Evolutionary conservation across 2,329 filamentous ascomycete genomes (phyloP).

Genomic region (Pseudocercospora eumusae): DNA sequence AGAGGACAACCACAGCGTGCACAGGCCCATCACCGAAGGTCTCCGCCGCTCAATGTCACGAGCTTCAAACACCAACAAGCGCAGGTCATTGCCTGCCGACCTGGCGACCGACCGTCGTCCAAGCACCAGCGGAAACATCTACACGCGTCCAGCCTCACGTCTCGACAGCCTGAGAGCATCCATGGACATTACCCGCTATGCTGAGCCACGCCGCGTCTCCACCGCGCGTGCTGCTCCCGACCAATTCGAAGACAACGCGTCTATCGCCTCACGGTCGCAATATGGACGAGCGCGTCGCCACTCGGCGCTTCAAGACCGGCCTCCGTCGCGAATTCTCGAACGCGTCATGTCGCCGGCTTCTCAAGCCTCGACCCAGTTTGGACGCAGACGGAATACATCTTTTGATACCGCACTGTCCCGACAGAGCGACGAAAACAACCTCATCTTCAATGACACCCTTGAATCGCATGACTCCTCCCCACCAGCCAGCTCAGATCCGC

Average conservation of each 20-base stretch:
- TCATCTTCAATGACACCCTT: conserved; percentile 9
- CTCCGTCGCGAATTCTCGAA: conserved; percentile 29
- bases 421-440: conserved; percentile 10
- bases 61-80: conserved; percentile 8
- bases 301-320: conserved; percentile 26
- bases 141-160: conserved; percentile 28
- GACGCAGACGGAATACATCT: conserved; percentile 28
- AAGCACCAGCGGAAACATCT: conserved; percentile 27
- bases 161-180: conserved; percentile 24
- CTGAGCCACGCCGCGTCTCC: conserved; percentile 14
- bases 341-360: conserved; percentile 34
- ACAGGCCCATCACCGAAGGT: neutral
- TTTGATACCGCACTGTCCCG: conserved; percentile 14
- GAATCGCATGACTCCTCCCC: conserved; percentile 33
- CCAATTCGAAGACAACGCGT: conserved; percentile 29
- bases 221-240: conserved; percentile 16
- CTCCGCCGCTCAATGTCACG: neutral
- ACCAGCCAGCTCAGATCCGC: conserved; percentile 49
- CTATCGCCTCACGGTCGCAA: conserved; percentile 27
- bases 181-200: conserved; percentile 21
- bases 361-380: conserved; percentile 32
- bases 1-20: conserved; percentile 21
- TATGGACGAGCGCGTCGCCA: conserved; percentile 29
- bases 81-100: conserved; percentile 12
- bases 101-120: conserved; percentile 24